phyloP scores from a whole-genome alignment of 2,329 filamentous ascomycete genomes.

The Pseudonectria foliicola region DNA sequence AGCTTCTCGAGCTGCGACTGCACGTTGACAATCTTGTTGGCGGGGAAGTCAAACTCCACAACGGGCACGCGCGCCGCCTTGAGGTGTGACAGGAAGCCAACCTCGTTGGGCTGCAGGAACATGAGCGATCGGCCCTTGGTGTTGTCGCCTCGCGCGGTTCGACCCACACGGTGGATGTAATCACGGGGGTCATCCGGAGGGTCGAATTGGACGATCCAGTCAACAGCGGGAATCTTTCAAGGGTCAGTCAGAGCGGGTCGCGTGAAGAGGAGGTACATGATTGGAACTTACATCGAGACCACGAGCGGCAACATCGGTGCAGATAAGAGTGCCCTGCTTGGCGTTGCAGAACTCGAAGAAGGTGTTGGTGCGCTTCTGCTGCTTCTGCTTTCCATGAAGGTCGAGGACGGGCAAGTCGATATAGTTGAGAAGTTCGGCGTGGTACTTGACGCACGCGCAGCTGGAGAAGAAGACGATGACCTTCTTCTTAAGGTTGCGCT shows the following conservation, averaged over 20 bases:
- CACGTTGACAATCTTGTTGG: constrained; percentile 85
- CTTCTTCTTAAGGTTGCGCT: constrained; percentile 87
- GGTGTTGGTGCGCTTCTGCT: constrained; percentile 96
- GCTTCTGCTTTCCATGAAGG: constrained; percentile 93
- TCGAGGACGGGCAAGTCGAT: constrained; percentile 87
- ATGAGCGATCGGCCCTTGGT: constrained; percentile 83
- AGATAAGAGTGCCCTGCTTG: constrained; percentile 80
- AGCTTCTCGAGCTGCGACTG: constrained; percentile 90
- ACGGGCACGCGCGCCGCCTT: constrained; percentile 89
- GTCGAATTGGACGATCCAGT: constrained; percentile 96
- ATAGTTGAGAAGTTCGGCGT: constrained; percentile 92
- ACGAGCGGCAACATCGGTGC: constrained; percentile 92
- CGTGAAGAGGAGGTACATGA: background rate
- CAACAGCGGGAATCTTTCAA: constrained; percentile 74
- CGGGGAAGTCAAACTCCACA: constrained; percentile 91
- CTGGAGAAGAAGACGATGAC: constrained; percentile 94
- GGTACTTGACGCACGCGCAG: constrained; percentile 92
- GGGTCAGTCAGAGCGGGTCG: constrained; percentile 8
- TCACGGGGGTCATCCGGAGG: constrained; percentile 85
- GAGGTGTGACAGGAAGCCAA: constrained; percentile 85
- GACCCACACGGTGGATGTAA: constrained; percentile 93
- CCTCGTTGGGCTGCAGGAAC: constrained; percentile 87
- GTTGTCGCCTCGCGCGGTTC: constrained; percentile 79
- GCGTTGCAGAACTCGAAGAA: constrained; percentile 89
- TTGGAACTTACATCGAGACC: constrained; percentile 66